Conservation (phyloP, 345 rosid genomes). For the Tarenaya hassleriana region DNA sequence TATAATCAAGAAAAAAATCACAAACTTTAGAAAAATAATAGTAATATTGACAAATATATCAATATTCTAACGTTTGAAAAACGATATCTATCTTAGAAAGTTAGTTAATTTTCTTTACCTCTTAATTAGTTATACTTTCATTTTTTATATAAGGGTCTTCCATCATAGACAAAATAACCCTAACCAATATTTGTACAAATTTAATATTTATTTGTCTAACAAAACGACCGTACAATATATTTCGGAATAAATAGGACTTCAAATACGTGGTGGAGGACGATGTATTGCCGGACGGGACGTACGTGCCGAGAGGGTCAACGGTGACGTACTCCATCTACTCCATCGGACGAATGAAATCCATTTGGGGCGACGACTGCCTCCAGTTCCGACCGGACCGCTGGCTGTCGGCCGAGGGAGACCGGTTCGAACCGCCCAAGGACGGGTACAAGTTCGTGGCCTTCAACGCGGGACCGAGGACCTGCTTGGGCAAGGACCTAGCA, state of each 20-base stretch:
- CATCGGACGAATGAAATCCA: conserved; percentile 79
- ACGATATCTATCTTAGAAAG: too few species aligned
- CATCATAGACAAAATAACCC: too few species aligned
- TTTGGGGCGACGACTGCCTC: conserved; percentile 87
- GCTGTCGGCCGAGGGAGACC: conserved; percentile 51
- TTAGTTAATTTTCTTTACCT: too few species aligned
- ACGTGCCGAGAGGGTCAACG: conserved; percentile 74
- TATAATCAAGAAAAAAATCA: too few species aligned
- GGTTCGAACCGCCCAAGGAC: conserved; percentile 66
- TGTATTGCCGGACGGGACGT: conserved; percentile 68
- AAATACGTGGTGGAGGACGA: conserved; percentile 71
- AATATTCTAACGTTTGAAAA: too few species aligned
- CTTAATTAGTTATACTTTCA: too few species aligned
- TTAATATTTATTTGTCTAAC: conserved; percentile 14
- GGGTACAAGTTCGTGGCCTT: conserved; percentile 81
- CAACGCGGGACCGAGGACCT: conserved; percentile 89
- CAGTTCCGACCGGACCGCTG: conserved; percentile 83
- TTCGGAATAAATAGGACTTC: conserved; percentile 59
- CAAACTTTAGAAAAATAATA: too few species aligned
- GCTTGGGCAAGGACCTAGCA: conserved; percentile 89
- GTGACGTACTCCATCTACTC: conserved; percentile 85
- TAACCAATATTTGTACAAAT: too few species aligned
- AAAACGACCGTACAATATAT: too few species aligned
- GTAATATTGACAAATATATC: too few species aligned
- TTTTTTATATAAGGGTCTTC: too few species aligned